Base-by-base conservation (phyloP, 371 early-diverging fungal species). In the Mucor racemosus region DNA sequence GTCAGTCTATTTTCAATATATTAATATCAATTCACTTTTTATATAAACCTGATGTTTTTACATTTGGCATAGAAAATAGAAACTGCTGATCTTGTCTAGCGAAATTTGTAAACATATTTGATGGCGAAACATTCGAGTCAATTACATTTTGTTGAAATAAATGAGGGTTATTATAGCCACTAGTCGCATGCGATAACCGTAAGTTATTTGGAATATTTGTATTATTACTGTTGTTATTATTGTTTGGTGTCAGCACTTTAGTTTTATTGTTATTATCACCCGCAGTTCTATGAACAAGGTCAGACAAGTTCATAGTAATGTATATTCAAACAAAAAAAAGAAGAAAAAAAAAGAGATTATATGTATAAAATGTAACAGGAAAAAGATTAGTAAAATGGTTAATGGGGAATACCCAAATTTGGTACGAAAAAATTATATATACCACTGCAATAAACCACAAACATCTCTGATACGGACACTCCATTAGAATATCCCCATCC, bases 261-360 rank as follows among this genome's bases (percentile, higher is more conserved):
- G 14, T 34, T 9, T 34, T 60, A 35, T 41, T 60, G 34, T 72
- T 66, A 44, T 65, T 68, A 48, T 69, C 72, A 61, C 73, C 70
- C 40, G 70, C 65, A 67, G 69, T 69, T 64, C 73, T 64, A 72
- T 76, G 76, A 57, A 76, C 76, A 58, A 76, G 73, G 65, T 76
- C 67, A 62, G 76, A 76, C 67, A 76, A 66, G 70, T 76, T 76
- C 76, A 76, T 76, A 67, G 57, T 55, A 26, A 26, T 57, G 13
- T 41, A n/a, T 56, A 40, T 42, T 39, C 19, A 46, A 35, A 26
- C 31, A 48, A 53, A 58, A 40, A 21, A 26, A 31, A 31, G 31
- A 77, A 53, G 31, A 53, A 31, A 31, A 31, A 38, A 31, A 53
- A 53, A 53, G 53, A 53, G 26, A 26, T 26, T 26, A 26, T 26